These are phyloP conservation scores for Starmera pachycereana DNA, from an alignment of 805 yeast genomes.

Conservation along the genomic window DNA sequence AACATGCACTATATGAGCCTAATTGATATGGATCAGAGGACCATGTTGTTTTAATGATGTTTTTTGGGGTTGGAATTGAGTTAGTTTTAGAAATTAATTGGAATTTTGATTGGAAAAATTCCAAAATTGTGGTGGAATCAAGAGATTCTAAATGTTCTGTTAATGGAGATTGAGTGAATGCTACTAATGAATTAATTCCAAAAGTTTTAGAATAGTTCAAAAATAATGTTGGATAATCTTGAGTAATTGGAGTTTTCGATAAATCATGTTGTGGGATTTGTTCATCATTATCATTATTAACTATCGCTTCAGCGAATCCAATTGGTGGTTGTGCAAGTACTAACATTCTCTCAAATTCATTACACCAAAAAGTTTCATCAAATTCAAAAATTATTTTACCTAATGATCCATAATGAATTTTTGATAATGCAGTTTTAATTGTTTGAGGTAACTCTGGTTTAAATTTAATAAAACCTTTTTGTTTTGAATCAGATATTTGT, in stretches of 20 bases:
- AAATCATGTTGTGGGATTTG: neutral
- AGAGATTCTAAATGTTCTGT: constrained; percentile 47
- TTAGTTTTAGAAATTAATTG: constrained; percentile 8
- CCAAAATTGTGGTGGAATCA: constrained; percentile 42
- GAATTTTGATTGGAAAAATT: constrained; percentile 38
- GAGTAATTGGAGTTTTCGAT: constrained; percentile 26
- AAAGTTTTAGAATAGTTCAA: constrained; percentile 46
- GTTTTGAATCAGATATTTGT: constrained; percentile 23
- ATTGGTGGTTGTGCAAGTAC: constrained; percentile 30
- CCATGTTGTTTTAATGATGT: constrained; percentile 58
- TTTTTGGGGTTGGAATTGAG: constrained; percentile 28
- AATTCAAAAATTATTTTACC: constrained; percentile 72
- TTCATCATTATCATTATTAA: constrained; percentile 2
- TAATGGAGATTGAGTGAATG: constrained; percentile 62
- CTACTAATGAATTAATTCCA: constrained; percentile 43
- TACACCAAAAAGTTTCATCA: constrained; percentile 48
- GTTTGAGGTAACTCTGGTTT: constrained; percentile 41
- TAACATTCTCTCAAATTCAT: constrained; percentile 38
- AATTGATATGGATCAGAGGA: constrained; percentile 65
- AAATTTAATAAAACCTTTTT: constrained; percentile 43
- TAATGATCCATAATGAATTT: constrained; percentile 52
- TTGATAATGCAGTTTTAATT: constrained; percentile 32
- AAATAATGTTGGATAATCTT: constrained; percentile 53
- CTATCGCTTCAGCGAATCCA: constrained; percentile 8
- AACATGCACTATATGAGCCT: constrained; percentile 75